A percentile compares a stretch with the other conserved stretches of the same genome.
Conservation (phyloP, 1,284 basidiomycete genomes). For the Vanrija pseudolonga region DNA sequence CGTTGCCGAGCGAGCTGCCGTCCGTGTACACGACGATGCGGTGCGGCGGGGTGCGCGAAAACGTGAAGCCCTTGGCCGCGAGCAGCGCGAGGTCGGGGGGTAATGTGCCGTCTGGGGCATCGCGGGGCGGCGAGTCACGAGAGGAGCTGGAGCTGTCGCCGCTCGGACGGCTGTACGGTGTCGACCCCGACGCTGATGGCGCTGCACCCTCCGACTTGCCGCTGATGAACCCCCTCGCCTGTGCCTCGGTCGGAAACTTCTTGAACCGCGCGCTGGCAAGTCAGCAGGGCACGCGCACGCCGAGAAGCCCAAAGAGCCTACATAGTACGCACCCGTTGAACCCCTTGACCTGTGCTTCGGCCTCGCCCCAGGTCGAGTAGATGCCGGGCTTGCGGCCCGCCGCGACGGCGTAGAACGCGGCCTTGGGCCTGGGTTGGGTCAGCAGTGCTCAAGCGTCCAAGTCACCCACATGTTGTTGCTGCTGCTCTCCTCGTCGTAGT, state of each 20-base stretch:
- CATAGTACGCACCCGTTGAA: slow-evolving; percentile 37
- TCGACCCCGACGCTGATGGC: not conserved
- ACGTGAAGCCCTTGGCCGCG: slow-evolving; percentile 30
- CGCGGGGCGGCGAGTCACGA: not conserved
- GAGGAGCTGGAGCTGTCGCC: not conserved
- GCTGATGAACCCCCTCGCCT: too few species aligned
- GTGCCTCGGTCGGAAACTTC: slow-evolving; percentile 35
- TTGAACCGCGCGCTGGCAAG: slow-evolving; percentile 40
- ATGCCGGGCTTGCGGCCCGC: slow-evolving; percentile 38
- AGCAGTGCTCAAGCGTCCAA: too few species aligned
- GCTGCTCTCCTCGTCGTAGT: too few species aligned
- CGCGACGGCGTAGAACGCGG: slow-evolving; percentile 43
- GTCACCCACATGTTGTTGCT: too few species aligned
- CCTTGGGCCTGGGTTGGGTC: slow-evolving; percentile 35
- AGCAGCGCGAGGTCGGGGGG: slow-evolving; percentile 16
- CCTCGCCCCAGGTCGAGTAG: slow-evolving; percentile 44
- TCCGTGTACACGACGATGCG: slow-evolving; percentile 48
- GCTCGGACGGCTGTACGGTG: not conserved
- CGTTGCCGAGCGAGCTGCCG: slow-evolving; percentile 44
- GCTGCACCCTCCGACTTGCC: not conserved
- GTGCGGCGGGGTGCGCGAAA: slow-evolving; percentile 18
- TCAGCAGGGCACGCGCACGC: not conserved
- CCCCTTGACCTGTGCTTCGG: slow-evolving; percentile 42
- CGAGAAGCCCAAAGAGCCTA: too few species aligned
- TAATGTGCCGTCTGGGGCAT: slow-evolving; percentile 1